Percentiles rank a stretch among this genome's conserved stretches.
These are phyloP conservation scores for Misopates orontium DNA, from an alignment of 257 asterid species.

Conservation along the genomic window DNA sequence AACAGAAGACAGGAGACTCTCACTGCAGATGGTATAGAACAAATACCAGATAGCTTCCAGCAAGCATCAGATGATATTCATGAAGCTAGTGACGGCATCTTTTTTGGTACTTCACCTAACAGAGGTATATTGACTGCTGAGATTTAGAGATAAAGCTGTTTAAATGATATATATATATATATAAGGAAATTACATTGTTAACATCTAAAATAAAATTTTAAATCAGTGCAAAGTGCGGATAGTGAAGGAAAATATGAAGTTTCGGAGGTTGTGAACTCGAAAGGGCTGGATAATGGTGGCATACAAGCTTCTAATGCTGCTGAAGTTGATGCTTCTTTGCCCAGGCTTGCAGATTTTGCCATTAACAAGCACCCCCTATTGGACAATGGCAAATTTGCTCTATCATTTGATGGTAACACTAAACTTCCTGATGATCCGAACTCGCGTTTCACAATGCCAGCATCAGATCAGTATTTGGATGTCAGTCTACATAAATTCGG, in stretches of 20 bases:
- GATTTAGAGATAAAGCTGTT: constrained; percentile 4
- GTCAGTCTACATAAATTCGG: constrained; percentile 45
- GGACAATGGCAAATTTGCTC: constrained; percentile 33
- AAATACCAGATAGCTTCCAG: constrained; percentile 38
- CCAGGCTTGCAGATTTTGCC: constrained; percentile 36
- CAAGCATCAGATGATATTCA: constrained; percentile 34
- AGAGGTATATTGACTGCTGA: constrained; percentile 38
- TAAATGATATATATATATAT: constrained; percentile 15
- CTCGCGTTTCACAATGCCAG: constrained; percentile 35
- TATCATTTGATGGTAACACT: constrained; percentile 41
- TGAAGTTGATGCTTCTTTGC: constrained; percentile 43
- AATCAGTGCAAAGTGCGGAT: constrained; percentile 39
- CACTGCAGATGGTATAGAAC: constrained; percentile 43
- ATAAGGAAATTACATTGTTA: constrained; percentile 10
- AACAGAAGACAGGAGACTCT: constrained; percentile 37
- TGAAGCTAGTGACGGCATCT: constrained; percentile 40
- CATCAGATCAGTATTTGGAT: constrained; percentile 54
- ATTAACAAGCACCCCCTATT: constrained; percentile 35
- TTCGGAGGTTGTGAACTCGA: constrained; percentile 40
- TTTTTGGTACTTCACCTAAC: constrained; percentile 31
- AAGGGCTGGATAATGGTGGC: constrained; percentile 30
- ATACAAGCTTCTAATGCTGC: constrained; percentile 30
- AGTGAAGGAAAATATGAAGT: constrained; percentile 35
- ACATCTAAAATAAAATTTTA: constrained; percentile 21
- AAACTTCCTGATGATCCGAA: constrained; percentile 45